Evolutionary conservation across 371 early-diverging fungal genomes (phyloP).

Genomic region (Lichtheimia corymbifera): DNA sequence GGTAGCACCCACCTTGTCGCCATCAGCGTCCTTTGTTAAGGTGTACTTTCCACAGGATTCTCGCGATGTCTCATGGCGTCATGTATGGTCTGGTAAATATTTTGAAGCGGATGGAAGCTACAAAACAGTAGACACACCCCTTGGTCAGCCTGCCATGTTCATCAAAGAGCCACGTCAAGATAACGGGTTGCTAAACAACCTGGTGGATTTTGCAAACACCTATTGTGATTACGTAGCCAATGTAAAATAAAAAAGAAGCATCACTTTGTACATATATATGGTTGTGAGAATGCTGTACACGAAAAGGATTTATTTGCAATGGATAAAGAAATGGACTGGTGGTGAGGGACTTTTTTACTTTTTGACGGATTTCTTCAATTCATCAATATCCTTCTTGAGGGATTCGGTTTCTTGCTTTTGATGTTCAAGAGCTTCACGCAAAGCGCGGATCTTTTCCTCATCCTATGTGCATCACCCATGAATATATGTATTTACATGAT

Average conservation of each 20-base stretch:
- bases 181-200: slow-evolving; percentile 31
- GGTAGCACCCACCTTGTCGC: slow-evolving; percentile 37
- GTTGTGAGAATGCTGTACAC: neutral
- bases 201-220: slow-evolving; percentile 36
- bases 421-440: slow-evolving; percentile 33
- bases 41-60: slow-evolving; percentile 43
- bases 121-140: slow-evolving; percentile 37
- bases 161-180: slow-evolving; percentile 48
- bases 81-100: slow-evolving; percentile 47
- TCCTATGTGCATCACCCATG: slow-evolving; percentile 23
- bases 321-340: neutral
- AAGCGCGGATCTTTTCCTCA: slow-evolving; percentile 42
- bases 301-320: neutral
- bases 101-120: slow-evolving; percentile 42
- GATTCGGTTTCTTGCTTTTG: slow-evolving; percentile 32
- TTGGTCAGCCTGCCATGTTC: slow-evolving; percentile 49
- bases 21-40: slow-evolving; percentile 43
- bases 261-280: neutral
- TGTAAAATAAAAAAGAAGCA: neutral
- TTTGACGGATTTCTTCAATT: slow-evolving; percentile 9
- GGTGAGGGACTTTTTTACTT: neutral
- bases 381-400: slow-evolving; percentile 32
- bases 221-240: neutral
- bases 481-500: neutral
- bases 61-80: slow-evolving; percentile 33